Percentiles rank a stretch among this genome's conserved stretches.
Conservation (phyloP, 2,329 filamentous ascomycete genomes). For the Biscogniauxia mediterranea region DNA sequence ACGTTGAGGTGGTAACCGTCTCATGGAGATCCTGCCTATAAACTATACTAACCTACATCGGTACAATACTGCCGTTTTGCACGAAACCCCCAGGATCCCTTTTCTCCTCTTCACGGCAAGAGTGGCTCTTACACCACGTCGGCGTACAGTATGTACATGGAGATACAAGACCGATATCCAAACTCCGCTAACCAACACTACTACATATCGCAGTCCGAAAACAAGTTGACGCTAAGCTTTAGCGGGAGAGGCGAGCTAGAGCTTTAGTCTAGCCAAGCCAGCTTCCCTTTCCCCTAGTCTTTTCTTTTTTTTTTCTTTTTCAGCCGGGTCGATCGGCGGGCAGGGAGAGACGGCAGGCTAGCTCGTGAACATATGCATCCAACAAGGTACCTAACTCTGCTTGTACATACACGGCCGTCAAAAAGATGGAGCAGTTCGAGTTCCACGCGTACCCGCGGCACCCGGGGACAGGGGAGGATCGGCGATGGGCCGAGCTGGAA, state of each 20-base stretch:
- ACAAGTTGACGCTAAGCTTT: neutral
- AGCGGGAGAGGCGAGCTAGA: neutral
- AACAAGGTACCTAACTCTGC: too few relatives aligned
- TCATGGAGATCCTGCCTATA: neutral
- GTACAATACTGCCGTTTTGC: neutral
- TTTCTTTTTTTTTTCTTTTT: too few relatives aligned
- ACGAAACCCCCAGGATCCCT: too few relatives aligned
- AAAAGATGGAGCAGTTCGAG: neutral
- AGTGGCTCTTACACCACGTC: neutral
- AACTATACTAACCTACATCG: neutral
- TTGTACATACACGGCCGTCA: too few relatives aligned
- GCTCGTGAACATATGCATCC: too few relatives aligned
- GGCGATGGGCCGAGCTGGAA: slow-evolving; percentile 26
- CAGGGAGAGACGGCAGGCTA: too few relatives aligned
- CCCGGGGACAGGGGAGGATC: neutral
- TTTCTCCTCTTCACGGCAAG: neutral
- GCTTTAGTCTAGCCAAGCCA: neutral
- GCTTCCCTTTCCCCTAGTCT: too few relatives aligned
- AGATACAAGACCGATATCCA: neutral
- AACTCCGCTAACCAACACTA: neutral
- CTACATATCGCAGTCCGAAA: neutral
- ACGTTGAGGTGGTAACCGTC: neutral
- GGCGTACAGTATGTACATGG: neutral
- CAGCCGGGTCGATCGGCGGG: too few relatives aligned
- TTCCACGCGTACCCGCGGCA: neutral